Base-by-base conservation (phyloP, 1,139 yeast species). In the Citeromyces hawaiiensis region DNA sequence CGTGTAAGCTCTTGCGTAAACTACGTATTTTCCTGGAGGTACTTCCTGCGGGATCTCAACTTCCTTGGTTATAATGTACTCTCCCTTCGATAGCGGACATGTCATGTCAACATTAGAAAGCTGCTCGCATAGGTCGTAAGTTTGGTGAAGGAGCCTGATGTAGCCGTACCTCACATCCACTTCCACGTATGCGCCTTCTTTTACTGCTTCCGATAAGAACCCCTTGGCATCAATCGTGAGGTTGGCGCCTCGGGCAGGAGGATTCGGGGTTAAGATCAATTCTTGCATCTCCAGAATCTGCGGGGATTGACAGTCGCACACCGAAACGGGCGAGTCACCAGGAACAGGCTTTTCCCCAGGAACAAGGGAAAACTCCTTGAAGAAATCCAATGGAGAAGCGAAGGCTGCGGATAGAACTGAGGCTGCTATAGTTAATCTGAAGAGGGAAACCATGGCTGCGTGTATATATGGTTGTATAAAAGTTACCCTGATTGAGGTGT, bases 81-180 rank as follows among this genome's bases (percentile, higher is more conserved):
- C 58, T 4, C 97, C 98, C 48, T 73, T 64, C 41, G 66, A 54
- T 42, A 91, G 61, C 2, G 98, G 98, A 57, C 98, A 91, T 40
- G 66, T 67, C 57, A 79, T 62, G 53, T 83, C 95, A 38, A 87
- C 88, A 52, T 86, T 83, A 42, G 75, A 73, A 44, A 86, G 68
- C 55, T 86, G 82, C 48, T 87, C 95, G 60, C 98, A 91, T 45
- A 91, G 66, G 58, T 91, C 97, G 59, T 80, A 82, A 10, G 93
- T 83, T 55, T 86, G 87, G 50, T 85, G 82, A 42, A 93, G 60
- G 45, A 91, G 69, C 52, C 82, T 81, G 58, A 91, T 88, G 63
- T 83, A 86, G 9, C 97, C 98, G 53, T 87, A 82, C 48, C 85
- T 72, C 30, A 93, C 97, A 47, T 86, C 94, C 33, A 91, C 87